Evolutionary conservation across 2,329 filamentous ascomycete species (phyloP), one percentile per base, ranked within the genome.

Genomic region (Lasiodiplodia sp.): DNA sequence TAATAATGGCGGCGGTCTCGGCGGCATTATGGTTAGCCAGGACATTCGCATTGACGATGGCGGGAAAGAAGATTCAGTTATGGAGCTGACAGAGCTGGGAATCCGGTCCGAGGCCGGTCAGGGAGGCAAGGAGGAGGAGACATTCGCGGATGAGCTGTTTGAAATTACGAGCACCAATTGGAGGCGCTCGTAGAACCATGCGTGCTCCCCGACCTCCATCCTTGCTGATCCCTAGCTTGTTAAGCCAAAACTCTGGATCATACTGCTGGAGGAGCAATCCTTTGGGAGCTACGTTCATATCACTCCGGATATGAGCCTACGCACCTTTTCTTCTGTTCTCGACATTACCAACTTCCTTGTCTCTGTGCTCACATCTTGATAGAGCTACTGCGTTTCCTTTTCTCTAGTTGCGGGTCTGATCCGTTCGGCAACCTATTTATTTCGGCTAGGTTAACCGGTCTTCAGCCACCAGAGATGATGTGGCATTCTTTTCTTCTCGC

Each of bases 41-140:
- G 75, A 81, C 37, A 75, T 79, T 25, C 72, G 73, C 7, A 74
- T 79, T 38, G 66, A 68, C 11, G 47, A 25, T 11, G 74, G 75
- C 11, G 68, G 72, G 56, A 70, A 68, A 23, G 68, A 71, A 8
- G 71, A 70, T 2, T 69, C 66, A 0, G 70, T 72, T 0, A 62
- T 79, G 53, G 78, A 80, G 69, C 47, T 79, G 69, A 72, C 68
- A 8, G 74, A 79, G 0, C 64, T 81, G 65, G 79, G 79, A 2
- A 69, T 79, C 6, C 74, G 66, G n/a, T 72, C 75, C 12, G 75
- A 79, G 63, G 73, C 74, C 69, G 74, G 67, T 23, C 72, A 79
- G 16, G 79, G 72, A 11, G 78, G 78, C 18, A 76, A 75, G 67
- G 82, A 83, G 69, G 78, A 81, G 69, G 75, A 75, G 67, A 83